These are phyloP conservation scores for Globisporangium cylindrosporum DNA, from an alignment of 352 stramenopile genomes.

Conservation along the genomic window DNA sequence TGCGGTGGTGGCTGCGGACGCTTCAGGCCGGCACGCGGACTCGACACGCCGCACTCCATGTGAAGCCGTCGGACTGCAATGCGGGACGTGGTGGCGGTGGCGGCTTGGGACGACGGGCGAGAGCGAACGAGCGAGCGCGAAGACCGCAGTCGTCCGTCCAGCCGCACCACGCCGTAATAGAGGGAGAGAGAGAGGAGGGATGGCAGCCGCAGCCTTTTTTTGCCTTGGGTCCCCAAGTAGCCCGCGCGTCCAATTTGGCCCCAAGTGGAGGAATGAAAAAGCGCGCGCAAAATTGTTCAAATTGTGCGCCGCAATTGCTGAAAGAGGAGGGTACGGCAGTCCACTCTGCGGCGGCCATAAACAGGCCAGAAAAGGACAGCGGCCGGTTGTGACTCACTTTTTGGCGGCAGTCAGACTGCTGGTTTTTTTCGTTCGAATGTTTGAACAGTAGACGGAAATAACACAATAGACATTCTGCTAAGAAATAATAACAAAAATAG, in stretches of 20 bases:
- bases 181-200: not conserved
- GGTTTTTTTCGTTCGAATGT: not conserved
- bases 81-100: constrained; percentile 15
- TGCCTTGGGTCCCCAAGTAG: too few species aligned
- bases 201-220: not conserved
- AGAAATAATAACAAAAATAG: not conserved
- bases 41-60: constrained; percentile 11
- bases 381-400: too few species aligned
- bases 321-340: too few species aligned
- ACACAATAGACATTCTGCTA: not conserved
- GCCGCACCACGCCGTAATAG: not conserved
- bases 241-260: too few species aligned
- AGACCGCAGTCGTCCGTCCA: not conserved
- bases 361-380: too few species aligned
- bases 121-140: not conserved
- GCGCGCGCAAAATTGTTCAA: too few species aligned
- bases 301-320: too few species aligned
- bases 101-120: not conserved
- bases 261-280: too few species aligned
- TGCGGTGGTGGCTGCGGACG: not conserved
- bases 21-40: not conserved
- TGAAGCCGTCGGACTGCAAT: constrained; percentile 14
- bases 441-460: not conserved
- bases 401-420: too few species aligned
- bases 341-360: too few species aligned